These are phyloP conservation scores for Kuraishia ogatae DNA, from an alignment of 805 yeast genomes.

Conservation along the genomic window DNA sequence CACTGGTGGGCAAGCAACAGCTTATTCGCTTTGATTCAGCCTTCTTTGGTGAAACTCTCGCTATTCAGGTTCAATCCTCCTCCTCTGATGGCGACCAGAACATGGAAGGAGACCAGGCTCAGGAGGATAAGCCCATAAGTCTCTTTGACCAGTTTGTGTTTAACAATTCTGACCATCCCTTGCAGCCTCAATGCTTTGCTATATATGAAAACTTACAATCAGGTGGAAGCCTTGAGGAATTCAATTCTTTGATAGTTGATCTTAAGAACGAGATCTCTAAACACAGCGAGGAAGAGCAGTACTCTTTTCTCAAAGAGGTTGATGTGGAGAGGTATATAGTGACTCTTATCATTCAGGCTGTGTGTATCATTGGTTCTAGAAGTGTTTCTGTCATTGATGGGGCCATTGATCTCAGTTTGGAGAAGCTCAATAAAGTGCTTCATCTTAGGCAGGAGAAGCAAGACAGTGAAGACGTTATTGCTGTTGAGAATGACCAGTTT, in stretches of 20 bases:
- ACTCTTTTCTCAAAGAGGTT: conserved; percentile 15
- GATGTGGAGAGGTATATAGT: conserved; percentile 38
- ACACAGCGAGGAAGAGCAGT: conserved; percentile 19
- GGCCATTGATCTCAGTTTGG: conserved; percentile 21
- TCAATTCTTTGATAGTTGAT: conserved; percentile 15
- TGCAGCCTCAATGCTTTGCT: conserved; percentile 21
- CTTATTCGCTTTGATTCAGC: conserved; percentile 26
- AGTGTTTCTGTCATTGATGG: conserved; percentile 72
- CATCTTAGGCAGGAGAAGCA: conserved; percentile 9
- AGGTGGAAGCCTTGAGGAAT: conserved; percentile 16
- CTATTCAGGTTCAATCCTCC: conserved; percentile 6
- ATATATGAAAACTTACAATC: conserved; percentile 24
- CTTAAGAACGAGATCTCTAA: conserved; percentile 14
- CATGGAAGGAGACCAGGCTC: conserved; percentile 7
- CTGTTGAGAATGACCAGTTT: conserved; percentile 14
- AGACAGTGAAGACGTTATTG: conserved; percentile 13
- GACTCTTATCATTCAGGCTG: conserved; percentile 56
- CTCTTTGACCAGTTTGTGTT: conserved; percentile 24
- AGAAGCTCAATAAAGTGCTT: conserved; percentile 16
- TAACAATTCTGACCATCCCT: conserved; percentile 23
- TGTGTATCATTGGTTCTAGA: conserved; percentile 80
- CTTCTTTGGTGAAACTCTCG: conserved; percentile 22
- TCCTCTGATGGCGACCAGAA: background rate
- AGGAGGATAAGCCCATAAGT: conserved; percentile 18
- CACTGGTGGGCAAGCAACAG: conserved; percentile 26